Conservation (phyloP, 352 stramenopile species). For the Peronospora farinosa region DNA sequence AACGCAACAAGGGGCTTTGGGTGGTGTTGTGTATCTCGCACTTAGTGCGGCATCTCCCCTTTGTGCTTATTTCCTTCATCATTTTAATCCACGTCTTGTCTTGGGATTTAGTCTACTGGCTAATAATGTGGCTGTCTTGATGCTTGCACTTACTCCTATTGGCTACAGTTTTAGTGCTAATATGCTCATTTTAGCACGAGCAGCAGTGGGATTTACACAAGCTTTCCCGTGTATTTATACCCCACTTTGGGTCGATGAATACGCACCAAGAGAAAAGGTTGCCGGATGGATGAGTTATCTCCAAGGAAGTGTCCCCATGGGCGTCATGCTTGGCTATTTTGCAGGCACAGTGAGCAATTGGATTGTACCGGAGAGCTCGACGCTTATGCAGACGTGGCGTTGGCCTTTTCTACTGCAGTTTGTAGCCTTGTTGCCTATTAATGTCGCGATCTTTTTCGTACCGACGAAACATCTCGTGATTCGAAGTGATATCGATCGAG, state of each 20-base stretch:
- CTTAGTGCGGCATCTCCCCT: constrained; percentile 69
- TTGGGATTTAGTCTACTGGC: constrained; percentile 62
- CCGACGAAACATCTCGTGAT: constrained; percentile 72
- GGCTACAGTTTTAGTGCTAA: constrained; percentile 60
- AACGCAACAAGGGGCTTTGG: constrained; percentile 69
- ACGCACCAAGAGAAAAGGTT: constrained; percentile 66
- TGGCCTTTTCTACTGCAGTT: constrained; percentile 86
- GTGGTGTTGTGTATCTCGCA: constrained; percentile 73
- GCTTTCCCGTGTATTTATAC: constrained; percentile 82
- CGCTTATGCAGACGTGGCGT: constrained; percentile 66
- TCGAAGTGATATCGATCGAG: constrained; percentile 41
- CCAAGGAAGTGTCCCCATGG: constrained; percentile 75
- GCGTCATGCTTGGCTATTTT: constrained; percentile 84
- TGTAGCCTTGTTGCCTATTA: constrained; percentile 61
- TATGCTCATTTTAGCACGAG: constrained; percentile 64
- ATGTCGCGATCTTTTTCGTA: constrained; percentile 76
- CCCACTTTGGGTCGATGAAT: constrained; percentile 81
- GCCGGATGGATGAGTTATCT: constrained; percentile 83
- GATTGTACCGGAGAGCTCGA: constrained; percentile 62
- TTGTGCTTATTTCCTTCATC: constrained; percentile 68
- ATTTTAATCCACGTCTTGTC: constrained; percentile 57
- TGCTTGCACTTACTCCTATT: constrained; percentile 68
- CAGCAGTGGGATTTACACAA: constrained; percentile 76
- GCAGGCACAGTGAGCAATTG: constrained; percentile 76
- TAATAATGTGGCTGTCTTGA: constrained; percentile 70